Conservation (phyloP, 305 asterid genomes). For the Fraxinus sp. region DNA sequence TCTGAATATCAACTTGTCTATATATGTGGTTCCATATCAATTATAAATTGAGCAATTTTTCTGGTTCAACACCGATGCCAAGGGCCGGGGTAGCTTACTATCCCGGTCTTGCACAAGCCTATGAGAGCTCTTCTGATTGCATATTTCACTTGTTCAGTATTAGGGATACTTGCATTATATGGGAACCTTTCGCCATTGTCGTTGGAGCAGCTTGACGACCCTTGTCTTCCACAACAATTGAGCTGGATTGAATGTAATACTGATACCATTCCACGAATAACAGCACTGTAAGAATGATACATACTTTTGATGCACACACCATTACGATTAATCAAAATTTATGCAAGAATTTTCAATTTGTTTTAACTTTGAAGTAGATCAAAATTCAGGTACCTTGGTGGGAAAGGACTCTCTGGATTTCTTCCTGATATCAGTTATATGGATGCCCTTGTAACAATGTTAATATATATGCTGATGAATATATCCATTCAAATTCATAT, state of each 20-base stretch:
- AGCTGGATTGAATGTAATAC: slow-evolving; percentile 37
- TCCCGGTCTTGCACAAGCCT: no score
- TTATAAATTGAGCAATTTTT: neutral
- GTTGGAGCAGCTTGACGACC: slow-evolving; percentile 23
- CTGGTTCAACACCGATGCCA: neutral
- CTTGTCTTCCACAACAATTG: slow-evolving; percentile 36
- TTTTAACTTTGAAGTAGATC: neutral
- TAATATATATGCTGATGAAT: neutral
- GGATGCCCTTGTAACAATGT: slow-evolving; percentile 55
- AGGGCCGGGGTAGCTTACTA: no score
- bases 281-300: slow-evolving; percentile 29
- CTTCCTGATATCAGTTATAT: slow-evolving; percentile 42
- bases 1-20: neutral
- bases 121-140: neutral
- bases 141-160: slow-evolving; percentile 17
- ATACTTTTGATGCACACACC: neutral
- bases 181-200: neutral
- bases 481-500: neutral
- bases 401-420: slow-evolving; percentile 10
- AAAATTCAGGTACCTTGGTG: slow-evolving; percentile 34
- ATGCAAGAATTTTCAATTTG: neutral
- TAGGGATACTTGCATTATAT: slow-evolving; percentile 19
- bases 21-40: neutral
- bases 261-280: slow-evolving; percentile 30
- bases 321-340: no score